Base-by-base conservation (phyloP, 768 basidiomycete species). In the Pleurotus pulmonarius region DNA sequence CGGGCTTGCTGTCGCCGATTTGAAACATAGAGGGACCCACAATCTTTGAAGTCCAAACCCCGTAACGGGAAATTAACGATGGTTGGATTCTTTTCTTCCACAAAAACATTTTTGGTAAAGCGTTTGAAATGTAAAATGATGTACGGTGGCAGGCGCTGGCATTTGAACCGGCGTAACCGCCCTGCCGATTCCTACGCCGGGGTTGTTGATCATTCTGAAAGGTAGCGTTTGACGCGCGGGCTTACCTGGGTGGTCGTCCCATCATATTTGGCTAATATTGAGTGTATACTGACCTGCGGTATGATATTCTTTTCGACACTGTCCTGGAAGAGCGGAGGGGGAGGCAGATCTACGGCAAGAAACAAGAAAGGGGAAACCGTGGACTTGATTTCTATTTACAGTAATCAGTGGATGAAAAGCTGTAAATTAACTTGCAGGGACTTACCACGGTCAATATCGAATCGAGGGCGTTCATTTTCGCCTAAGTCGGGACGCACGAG, bases 51-150 rank as follows among this genome's bases (percentile, higher is more conserved):
- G 70, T 99, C 96, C 16, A 98, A 81, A 3, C 96, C 95, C 57
- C 90, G 83, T 22, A 98, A 77, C 2, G 96, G 96, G 66, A 97
- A 99, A 67, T 96, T 99, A 62, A 99, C 91, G 59, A 99, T 95
- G 1, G 97, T 99, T 6, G 96, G 96, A 65, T 99, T 99, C 73
- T 97, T 97, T 71, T 99, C 97, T 70, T 98, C 96, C 5, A 98
- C 94, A 64, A 98, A 98, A 52, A 80, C 80, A 69, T 98, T 99
- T 69, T 92, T 97, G 20, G 92, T 94, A 73, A 98, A 99, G 39
- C 97, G 85, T 69, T 95, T 98, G 79, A 89, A 95, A 69, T 96
- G 92, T 16, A 98, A 76, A 64, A 98, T 90, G 65, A 99, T 86
- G 67, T 97, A 98, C 49, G 81, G 91, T 39, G 97, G 97, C 58